Conservation (phyloP, 2,329 filamentous ascomycete species). For the Colletotrichum truncatum region DNA sequence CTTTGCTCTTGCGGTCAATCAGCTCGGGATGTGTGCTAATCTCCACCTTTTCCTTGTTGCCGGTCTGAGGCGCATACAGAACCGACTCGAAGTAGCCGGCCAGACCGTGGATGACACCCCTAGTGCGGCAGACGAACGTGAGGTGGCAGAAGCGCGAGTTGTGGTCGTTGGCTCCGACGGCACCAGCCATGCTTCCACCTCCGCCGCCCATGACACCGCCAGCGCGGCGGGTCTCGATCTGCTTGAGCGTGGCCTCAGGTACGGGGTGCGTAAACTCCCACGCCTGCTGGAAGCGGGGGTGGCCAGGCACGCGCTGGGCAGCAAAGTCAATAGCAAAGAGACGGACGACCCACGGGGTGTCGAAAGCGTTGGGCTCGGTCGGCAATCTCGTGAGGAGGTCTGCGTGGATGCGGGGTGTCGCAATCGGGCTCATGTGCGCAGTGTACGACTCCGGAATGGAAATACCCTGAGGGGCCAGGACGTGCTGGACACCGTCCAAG, state of each 20-base stretch:
- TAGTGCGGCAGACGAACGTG: slow-evolving; percentile 79
- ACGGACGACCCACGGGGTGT: slow-evolving; percentile 95
- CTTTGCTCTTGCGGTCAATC: slow-evolving; percentile 91
- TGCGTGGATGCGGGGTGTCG: slow-evolving; percentile 84
- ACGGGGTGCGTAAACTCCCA: slow-evolving; percentile 86
- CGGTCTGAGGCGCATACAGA: slow-evolving; percentile 73
- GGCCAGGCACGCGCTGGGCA: slow-evolving; percentile 63
- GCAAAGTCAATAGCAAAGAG: slow-evolving; percentile 90
- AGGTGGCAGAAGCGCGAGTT: slow-evolving; percentile 84
- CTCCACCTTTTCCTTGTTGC: slow-evolving; percentile 70
- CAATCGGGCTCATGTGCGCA: slow-evolving; percentile 91
- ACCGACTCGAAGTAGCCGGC: slow-evolving; percentile 97
- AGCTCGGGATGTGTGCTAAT: slow-evolving; percentile 92
- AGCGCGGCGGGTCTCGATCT: slow-evolving; percentile 65
- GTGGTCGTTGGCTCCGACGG: slow-evolving; percentile 88
- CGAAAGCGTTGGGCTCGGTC: slow-evolving; percentile 77
- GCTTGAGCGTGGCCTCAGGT: slow-evolving; percentile 63
- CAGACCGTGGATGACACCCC: slow-evolving; percentile 89
- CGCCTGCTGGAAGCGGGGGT: slow-evolving; percentile 74
- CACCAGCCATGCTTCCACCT: slow-evolving; percentile 77
- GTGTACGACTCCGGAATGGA: slow-evolving; percentile 95
- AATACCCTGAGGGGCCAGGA: slow-evolving; percentile 84
- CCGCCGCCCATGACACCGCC: slow-evolving; percentile 74
- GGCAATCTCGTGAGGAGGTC: slow-evolving; percentile 75
- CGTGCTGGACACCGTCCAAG: slow-evolving; percentile 92